Conservation (phyloP, 2,329 filamentous ascomycete genomes). For the Gaeumannomyces sp. region DNA sequence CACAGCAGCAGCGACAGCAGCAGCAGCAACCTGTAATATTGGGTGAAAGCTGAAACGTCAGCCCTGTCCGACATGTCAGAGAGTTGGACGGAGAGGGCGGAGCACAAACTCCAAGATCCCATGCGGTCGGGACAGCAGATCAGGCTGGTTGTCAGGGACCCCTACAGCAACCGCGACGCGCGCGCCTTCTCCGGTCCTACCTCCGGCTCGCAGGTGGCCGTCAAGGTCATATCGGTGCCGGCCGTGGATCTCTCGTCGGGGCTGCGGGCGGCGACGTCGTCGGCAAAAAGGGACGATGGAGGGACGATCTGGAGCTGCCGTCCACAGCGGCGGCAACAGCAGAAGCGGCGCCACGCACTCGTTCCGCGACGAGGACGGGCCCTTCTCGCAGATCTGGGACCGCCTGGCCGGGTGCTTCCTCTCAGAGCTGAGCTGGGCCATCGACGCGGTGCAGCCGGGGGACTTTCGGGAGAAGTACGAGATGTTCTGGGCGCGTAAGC, state of each 20-base stretch:
- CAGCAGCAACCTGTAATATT: no score
- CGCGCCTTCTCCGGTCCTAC: slow-evolving; percentile 18
- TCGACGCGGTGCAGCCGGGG: slow-evolving; percentile 29
- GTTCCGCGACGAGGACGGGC: slow-evolving; percentile 15
- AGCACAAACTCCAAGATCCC: no score
- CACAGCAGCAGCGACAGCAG: no score
- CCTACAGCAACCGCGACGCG: slow-evolving; percentile 9
- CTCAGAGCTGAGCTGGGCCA: slow-evolving; percentile 29
- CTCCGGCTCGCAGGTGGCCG: slow-evolving; percentile 18
- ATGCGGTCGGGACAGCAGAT: no score
- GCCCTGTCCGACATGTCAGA: no score
- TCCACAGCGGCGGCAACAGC: slow-evolving; percentile 3
- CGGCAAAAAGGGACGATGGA: no score
- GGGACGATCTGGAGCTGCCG: no score
- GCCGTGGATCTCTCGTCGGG: slow-evolving; percentile 14
- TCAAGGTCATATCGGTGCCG: slow-evolving; percentile 15
- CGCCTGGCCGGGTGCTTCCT: slow-evolving; percentile 28
- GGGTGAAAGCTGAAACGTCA: no score
- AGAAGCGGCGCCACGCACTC: slow-evolving; percentile 11
- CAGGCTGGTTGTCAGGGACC: no score
- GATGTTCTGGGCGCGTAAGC: slow-evolving; percentile 31
- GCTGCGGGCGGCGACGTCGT: no score
- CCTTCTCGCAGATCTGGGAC: slow-evolving; percentile 31
- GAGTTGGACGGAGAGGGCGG: no score
- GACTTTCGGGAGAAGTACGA: slow-evolving; percentile 30